Evolutionary conservation across 345 rosid genomes (phyloP).

Genomic region (Clausena lansium): DNA sequence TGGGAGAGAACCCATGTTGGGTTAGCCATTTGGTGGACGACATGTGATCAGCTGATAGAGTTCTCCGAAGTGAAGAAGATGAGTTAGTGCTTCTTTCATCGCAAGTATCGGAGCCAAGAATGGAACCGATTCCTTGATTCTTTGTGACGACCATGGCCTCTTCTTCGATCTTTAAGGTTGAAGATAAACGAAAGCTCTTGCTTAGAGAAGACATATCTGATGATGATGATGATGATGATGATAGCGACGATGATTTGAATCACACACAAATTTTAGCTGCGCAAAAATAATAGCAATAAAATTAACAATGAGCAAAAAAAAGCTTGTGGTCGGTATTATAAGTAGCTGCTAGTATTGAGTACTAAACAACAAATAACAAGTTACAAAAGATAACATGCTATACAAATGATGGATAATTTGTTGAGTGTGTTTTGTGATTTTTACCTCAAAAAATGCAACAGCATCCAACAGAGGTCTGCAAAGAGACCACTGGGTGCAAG

Average conservation of each 20-base stretch:
- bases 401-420: too few species aligned
- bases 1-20: slow-evolving; percentile 44
- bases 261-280: slow-evolving; percentile 27
- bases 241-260: too few species aligned
- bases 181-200: slow-evolving; percentile 45
- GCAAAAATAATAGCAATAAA: neutral
- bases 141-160: slow-evolving; percentile 25
- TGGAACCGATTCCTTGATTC: slow-evolving; percentile 72
- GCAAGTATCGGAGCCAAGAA: slow-evolving; percentile 58
- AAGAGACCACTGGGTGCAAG: slow-evolving; percentile 49
- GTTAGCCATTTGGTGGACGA: slow-evolving; percentile 70
- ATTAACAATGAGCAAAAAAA: neutral
- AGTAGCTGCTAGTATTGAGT: too few species aligned
- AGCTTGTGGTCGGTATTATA: too few species aligned
- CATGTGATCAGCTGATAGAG: slow-evolving; percentile 77
- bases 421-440: too few species aligned
- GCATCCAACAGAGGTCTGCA: slow-evolving; percentile 42
- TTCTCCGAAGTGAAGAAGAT: slow-evolving; percentile 63
- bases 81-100: slow-evolving; percentile 25
- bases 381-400: neutral
- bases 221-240: too few species aligned
- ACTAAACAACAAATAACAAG: slow-evolving; percentile 7
- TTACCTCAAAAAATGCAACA: slow-evolving; percentile 24
- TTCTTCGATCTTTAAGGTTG: slow-evolving; percentile 36
- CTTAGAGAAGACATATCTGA: slow-evolving; percentile 25